phyloP scores from a whole-genome alignment of 495 filamentous ascomycete species.

The Aspergillus sparsus region DNA sequence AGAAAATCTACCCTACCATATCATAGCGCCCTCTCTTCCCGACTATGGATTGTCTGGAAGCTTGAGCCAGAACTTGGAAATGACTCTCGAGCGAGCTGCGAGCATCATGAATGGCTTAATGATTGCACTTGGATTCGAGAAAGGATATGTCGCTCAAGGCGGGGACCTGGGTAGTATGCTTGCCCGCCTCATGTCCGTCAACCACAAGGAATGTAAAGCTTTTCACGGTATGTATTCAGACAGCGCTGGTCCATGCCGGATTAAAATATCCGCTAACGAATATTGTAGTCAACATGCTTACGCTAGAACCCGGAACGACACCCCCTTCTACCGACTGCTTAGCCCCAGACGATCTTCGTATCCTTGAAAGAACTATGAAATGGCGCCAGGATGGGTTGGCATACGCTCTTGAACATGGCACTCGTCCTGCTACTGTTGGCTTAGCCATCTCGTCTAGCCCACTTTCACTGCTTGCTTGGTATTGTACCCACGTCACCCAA shows the following conservation, averaged over 20 bases:
- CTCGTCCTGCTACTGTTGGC: conserved; percentile 61
- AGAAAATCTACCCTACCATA: conserved; percentile 59
- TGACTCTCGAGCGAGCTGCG: conserved; percentile 43
- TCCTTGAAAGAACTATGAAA: conserved; percentile 1
- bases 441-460: conserved; percentile 58
- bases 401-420: conserved; percentile 60
- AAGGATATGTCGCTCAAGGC: conserved; percentile 64
- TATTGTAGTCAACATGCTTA: conserved; percentile 42
- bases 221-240: conserved; percentile 32
- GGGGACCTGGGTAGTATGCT: conserved; percentile 64
- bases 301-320: conserved; percentile 56
- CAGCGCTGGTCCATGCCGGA: neutral
- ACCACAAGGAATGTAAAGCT: conserved; percentile 45
- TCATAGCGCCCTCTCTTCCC: conserved; percentile 65
- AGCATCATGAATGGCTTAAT: conserved; percentile 59
- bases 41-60: conserved; percentile 61
- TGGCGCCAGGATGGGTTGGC: conserved; percentile 39
- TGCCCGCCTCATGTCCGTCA: conserved; percentile 42
- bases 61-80: conserved; percentile 50
- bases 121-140: conserved; percentile 57
- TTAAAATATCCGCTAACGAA: conserved; percentile 29
- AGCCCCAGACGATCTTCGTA: conserved; percentile 33
- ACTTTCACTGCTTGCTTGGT: conserved; percentile 66
- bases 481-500: too few species aligned
- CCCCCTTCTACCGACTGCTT: conserved; percentile 38